Base-by-base conservation (phyloP, 805 yeast species). In the Citeromyces nyonsensis region DNA sequence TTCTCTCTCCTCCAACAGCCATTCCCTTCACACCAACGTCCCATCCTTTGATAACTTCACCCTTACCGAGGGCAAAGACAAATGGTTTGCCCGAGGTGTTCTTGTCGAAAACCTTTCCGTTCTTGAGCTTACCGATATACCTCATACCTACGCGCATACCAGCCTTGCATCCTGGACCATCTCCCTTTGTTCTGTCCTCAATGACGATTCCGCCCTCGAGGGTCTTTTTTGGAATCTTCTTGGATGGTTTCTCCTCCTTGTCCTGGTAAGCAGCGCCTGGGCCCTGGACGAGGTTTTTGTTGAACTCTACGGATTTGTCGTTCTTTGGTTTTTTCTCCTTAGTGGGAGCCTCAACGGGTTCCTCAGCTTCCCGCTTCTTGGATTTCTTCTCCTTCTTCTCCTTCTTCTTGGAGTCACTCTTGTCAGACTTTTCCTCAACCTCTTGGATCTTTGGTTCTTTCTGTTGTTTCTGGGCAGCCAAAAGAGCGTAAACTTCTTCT, bases 1-100 rank as follows among this genome's bases (percentile, higher is more conserved):
- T 77, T 71, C 98, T 86, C 70, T 91, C 98, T 53, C 97, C 97
- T 51, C 95, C 95, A 52, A 83, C 94, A 36, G 94, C 75, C 96
- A 91, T 86, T 55, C 97, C 97, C 37, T 88, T 85, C 48, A 91
- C 91, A 69, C 99, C 99, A 50, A 88, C 70, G 55, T 91, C 99
- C 83, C 95, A 91, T 43, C 97, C 98, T 59, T 83, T 83, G 67
- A 91, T 91, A 45, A 94, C 96, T 63, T 91, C 98, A 53, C 97
- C 98, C 57, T 79, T 81, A 49, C 98, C 98, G 47, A 91, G 70
- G 40, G 71, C 73, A 61, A 91, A 91, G 42, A 61, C 59, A 59
- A 91, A 91, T 51, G 99, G 98, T 66, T 84, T 88, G 49, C 99
- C 99, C 43, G 77, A 69, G 45, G 95, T 84, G 75, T 91, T 91